phyloP scores from a whole-genome alignment of 768 basidiomycete genomes.

The Cystobasidiopsis lactophilus region DNA sequence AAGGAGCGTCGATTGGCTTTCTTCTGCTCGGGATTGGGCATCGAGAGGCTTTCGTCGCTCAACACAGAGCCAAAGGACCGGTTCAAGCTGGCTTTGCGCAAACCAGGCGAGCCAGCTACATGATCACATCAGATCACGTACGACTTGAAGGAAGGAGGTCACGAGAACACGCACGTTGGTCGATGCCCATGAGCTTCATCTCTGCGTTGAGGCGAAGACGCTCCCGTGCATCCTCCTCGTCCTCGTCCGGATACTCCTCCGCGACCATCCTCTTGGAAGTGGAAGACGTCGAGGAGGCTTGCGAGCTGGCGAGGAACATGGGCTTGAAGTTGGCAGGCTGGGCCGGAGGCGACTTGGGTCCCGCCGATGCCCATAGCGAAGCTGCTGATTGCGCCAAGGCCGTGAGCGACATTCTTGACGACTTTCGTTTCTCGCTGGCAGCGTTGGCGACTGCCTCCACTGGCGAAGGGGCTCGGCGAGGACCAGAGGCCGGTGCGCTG shows the following conservation, averaged over 20 bases:
- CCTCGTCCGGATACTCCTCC: constrained; percentile 68
- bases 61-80: constrained; percentile 27
- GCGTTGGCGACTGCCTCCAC: neutral
- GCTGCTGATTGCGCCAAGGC: no score
- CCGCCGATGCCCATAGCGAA: neutral
- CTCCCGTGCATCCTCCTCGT: constrained; percentile 74
- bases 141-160: constrained; percentile 21
- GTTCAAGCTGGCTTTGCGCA: constrained; percentile 28
- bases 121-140: constrained; percentile 13
- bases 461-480: neutral
- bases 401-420: neutral
- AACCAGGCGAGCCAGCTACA: constrained; percentile 14
- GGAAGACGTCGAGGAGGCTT: neutral
- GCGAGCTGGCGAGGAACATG: neutral
- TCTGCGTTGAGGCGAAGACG: constrained; percentile 70
- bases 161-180: constrained; percentile 30
- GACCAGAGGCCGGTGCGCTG: neutral
- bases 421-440: neutral
- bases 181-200: constrained; percentile 85
- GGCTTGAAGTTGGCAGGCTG: neutral
- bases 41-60: constrained; percentile 29
- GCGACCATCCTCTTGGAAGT: constrained; percentile 29
- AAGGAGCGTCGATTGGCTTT: neutral
- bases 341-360: neutral
- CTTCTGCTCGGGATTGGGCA: constrained; percentile 29